A percentile compares a stretch with the other conserved stretches of the same genome.
These are phyloP conservation scores for Xylaria digitata DNA, from an alignment of 2,329 filamentous ascomycete species.

Conservation along the genomic window DNA sequence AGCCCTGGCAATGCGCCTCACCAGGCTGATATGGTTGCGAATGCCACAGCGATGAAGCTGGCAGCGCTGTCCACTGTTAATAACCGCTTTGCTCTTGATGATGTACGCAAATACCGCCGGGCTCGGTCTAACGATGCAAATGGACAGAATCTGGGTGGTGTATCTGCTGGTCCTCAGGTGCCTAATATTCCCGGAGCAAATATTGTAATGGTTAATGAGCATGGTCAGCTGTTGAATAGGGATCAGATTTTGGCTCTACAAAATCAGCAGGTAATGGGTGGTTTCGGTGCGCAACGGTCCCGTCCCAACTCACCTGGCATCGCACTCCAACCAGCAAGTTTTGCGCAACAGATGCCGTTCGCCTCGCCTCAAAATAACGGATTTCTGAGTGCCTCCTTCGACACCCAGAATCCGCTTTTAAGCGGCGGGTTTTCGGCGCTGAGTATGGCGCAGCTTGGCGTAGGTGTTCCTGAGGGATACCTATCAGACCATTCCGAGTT, in stretches of 20 bases:
- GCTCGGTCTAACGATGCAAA: constrained; percentile 88
- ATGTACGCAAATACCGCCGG: constrained; percentile 95
- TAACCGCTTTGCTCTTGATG: constrained; percentile 95
- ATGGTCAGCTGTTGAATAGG: constrained; percentile 85
- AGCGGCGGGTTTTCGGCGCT: constrained; percentile 77
- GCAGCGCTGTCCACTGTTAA: constrained; percentile 97
- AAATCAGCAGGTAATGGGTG: constrained; percentile 69
- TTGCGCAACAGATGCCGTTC: constrained; percentile 75
- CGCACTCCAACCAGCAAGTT: constrained; percentile 74
- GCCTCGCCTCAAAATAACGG: constrained; percentile 93
- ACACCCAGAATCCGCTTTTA: constrained; percentile 75
- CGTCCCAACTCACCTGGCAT: constrained; percentile 91
- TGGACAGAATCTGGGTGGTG: constrained; percentile 67
- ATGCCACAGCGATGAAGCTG: constrained; percentile 98
- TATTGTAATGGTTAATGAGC: constrained; percentile 93
- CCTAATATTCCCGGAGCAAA: constrained; percentile 76
- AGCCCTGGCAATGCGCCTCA: constrained; percentile 71
- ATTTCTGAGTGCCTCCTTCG: constrained; percentile 91
- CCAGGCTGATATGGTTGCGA: constrained; percentile 97
- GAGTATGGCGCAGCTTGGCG: constrained; percentile 77
- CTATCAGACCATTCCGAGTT: constrained; percentile 95
- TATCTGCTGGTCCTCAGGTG: constrained; percentile 74
- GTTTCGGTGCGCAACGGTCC: constrained; percentile 78
- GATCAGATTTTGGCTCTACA: constrained; percentile 88
- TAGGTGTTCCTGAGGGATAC: constrained; percentile 82